Percentiles rank a stretch among this genome's conserved stretches.
Conservation (phyloP, 108 stramenopile species). For the Parietichytrium sp. region DNA sequence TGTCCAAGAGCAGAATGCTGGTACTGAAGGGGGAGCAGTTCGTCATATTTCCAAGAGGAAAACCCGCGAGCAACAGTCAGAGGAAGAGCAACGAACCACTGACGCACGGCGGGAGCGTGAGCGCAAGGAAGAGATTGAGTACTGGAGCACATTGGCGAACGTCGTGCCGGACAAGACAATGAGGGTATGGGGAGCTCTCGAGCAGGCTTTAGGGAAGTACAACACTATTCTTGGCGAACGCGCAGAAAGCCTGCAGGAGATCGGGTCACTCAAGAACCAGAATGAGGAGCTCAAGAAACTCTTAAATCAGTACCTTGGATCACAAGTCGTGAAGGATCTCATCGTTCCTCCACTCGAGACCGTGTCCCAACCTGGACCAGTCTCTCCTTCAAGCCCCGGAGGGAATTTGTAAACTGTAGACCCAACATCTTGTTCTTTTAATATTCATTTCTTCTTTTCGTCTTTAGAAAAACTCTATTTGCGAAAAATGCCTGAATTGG, state of each 20-base stretch:
- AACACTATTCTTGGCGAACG: slow-evolving; percentile 49
- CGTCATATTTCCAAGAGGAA: too few relatives aligned
- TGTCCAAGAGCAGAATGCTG: slow-evolving; percentile 56
- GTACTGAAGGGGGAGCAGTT: slow-evolving; percentile 6
- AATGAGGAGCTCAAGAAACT: slow-evolving; percentile 61
- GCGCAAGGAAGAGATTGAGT: slow-evolving; percentile 44
- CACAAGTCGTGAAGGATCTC: slow-evolving; percentile 62
- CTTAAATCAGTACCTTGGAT: slow-evolving; percentile 62
- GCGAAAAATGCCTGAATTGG: too few relatives aligned
- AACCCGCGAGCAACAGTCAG: slow-evolving; percentile 36
- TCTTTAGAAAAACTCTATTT: too few relatives aligned
- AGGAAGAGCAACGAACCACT: slow-evolving; percentile 10
- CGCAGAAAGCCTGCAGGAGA: slow-evolving; percentile 45
- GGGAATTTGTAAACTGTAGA: too few relatives aligned
- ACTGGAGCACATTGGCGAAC: slow-evolving; percentile 49
- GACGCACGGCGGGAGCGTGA: slow-evolving; percentile 40
- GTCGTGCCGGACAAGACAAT: slow-evolving; percentile 38
- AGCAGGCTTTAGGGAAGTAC: slow-evolving; percentile 49
- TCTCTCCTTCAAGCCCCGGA: too few relatives aligned
- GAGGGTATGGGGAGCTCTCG: slow-evolving; percentile 57
- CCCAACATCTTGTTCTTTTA: too few relatives aligned
- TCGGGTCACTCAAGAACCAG: slow-evolving; percentile 52
- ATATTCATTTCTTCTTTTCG: too few relatives aligned
- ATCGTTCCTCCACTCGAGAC: slow-evolving; percentile 62
- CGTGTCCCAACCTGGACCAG: neutral